Evolutionary conservation across 495 filamentous ascomycete genomes (phyloP).

Genomic region (Xylaria venustula): DNA sequence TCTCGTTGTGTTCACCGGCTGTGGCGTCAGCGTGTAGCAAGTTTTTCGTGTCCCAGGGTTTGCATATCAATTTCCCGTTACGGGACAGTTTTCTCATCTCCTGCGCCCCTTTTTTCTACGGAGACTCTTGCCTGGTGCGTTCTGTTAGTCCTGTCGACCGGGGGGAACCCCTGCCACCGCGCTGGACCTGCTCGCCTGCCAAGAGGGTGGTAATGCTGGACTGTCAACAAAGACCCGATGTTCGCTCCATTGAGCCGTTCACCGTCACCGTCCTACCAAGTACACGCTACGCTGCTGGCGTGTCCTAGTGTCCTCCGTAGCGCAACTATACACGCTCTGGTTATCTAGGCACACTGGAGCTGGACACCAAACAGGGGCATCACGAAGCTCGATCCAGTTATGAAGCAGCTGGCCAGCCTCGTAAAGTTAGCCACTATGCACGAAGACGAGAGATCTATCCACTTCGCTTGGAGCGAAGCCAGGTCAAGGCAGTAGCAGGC

Average conservation of each 20-base stretch:
- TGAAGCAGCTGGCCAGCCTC: conserved; percentile 1
- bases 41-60: neutral
- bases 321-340: too few species aligned
- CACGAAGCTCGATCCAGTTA: conserved; percentile 4
- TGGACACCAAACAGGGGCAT: neutral
- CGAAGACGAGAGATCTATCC: too few species aligned
- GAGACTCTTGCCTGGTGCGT: neutral
- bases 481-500: neutral
- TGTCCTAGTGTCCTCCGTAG: too few species aligned
- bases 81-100: conserved; percentile 6
- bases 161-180: neutral
- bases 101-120: conserved; percentile 8
- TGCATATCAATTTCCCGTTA: neutral
- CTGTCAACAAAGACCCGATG: conserved; percentile 6
- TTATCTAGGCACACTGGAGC: too few species aligned
- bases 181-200: neutral
- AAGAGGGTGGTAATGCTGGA: conserved; percentile 1
- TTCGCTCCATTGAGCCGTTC: neutral
- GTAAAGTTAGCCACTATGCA: conserved; percentile 7
- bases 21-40: neutral
- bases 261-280: too few species aligned
- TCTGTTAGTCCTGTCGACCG: neutral
- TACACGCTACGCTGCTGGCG: neutral
- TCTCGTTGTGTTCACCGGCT: too few species aligned
- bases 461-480: too few species aligned